Conservation (phyloP, 2,329 filamentous ascomycete species). For the Emergomyces pasteurianus region DNA sequence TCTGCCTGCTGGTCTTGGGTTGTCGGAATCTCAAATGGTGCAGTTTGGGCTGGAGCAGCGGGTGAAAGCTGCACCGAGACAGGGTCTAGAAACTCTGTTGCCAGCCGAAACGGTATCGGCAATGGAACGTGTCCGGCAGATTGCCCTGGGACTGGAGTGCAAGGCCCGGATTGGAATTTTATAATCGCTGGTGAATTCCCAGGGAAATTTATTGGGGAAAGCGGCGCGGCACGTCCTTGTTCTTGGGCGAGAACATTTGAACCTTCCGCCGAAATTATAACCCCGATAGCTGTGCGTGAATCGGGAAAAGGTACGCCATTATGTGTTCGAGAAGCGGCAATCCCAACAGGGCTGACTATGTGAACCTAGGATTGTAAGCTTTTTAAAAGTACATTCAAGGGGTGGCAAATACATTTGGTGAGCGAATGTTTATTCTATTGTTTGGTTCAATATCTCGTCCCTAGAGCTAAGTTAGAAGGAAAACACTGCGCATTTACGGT, state of each 20-base stretch:
- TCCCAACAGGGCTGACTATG: neutral
- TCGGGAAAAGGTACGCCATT: neutral
- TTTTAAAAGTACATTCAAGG: neutral
- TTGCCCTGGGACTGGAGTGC: neutral
- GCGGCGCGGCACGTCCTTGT: neutral
- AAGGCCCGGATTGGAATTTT: neutral
- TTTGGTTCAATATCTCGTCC: neutral
- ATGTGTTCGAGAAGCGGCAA: neutral
- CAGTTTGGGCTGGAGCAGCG: neutral
- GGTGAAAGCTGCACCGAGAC: neutral
- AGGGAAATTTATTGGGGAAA: neutral
- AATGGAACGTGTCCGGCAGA: neutral
- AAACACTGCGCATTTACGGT: neutral
- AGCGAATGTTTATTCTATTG: neutral
- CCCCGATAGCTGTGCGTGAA: neutral
- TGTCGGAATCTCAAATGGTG: neutral
- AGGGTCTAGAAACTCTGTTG: neutral
- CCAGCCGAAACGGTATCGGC: neutral
- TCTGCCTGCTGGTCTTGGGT: neutral
- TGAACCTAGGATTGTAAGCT: neutral
- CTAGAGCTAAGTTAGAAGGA: neutral
- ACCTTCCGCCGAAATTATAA: neutral
- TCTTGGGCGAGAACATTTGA: neutral
- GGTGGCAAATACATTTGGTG: neutral
- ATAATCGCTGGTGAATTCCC: neutral